Percentiles rank a stretch among this genome's conserved stretches.
phyloP scores from a whole-genome alignment of 352 stramenopile genomes.

The Phytophthora tentaculata region DNA sequence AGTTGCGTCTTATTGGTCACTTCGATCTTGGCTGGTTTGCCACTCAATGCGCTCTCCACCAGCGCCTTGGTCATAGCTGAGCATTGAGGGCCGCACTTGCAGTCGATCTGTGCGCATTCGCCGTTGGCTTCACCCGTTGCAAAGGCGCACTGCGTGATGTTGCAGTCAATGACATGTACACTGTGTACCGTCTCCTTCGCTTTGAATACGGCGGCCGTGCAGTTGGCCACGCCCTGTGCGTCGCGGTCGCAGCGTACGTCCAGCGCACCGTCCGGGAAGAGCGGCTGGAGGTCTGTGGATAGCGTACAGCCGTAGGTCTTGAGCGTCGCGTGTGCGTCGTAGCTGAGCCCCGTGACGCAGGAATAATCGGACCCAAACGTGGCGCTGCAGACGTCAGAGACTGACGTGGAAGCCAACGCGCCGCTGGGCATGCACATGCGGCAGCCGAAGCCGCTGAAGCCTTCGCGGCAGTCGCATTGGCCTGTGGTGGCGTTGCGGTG shows the following conservation, averaged over 20 bases:
- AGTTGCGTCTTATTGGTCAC: constrained; percentile 55
- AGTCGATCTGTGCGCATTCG: constrained; percentile 58
- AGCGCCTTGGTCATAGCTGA: constrained; percentile 67
- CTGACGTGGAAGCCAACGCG: constrained; percentile 1
- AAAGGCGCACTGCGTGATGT: constrained; percentile 61
- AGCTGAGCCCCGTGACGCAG: constrained; percentile 59
- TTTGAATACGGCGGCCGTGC: constrained; percentile 76
- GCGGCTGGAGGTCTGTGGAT: constrained; percentile 53
- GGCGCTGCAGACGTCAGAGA: constrained; percentile 36
- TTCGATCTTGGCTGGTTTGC: constrained; percentile 66
- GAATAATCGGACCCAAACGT: constrained; percentile 46
- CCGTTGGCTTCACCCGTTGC: constrained; percentile 44
- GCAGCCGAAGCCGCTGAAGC: constrained; percentile 71
- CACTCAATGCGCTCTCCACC: constrained; percentile 68
- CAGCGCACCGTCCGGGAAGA: constrained; percentile 74
- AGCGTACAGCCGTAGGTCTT: constrained; percentile 81
- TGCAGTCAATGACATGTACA: constrained; percentile 78
- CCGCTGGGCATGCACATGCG: constrained; percentile 55
- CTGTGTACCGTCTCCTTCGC: constrained; percentile 46
- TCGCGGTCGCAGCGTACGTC: constrained; percentile 67
- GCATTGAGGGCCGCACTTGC: constrained; percentile 69
- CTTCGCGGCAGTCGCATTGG: constrained; percentile 59
- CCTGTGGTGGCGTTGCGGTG: constrained; percentile 55
- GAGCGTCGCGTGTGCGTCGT: constrained; percentile 44
- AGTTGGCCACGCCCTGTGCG: constrained; percentile 40